Evolutionary conservation across 2,329 filamentous ascomycete species (phyloP), one percentile per base, ranked within the genome.

Genomic region (Pseudocercospora fuligena): DNA sequence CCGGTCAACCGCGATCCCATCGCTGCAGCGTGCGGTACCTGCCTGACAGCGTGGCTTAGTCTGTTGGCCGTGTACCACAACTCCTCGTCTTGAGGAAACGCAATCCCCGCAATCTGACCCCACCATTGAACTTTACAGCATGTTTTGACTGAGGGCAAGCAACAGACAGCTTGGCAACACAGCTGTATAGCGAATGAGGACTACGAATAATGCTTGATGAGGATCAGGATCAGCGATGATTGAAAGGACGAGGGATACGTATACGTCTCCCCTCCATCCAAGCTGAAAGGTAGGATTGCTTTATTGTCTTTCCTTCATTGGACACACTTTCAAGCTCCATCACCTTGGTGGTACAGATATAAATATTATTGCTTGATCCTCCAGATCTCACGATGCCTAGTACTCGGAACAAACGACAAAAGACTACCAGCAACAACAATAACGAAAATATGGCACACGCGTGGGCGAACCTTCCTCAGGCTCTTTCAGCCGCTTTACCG

Each of bases 401-500:
- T 27, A 61, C 64, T 64, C 33, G 47, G 21, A 62, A 65, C 1
- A 70, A 71, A 66, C 63, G 69, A 47, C 64, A 73, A 61, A 70
- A 72, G 61, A 67, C 66, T 27, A 63, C 67, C 61, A 60, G 58
- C 5, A 36, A 27, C 16, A 58, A 60, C 16, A 25, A 53, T 29
- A 54, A 66, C 54, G 53, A 64, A 57, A 69, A n/a, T 5, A 72
- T 72, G 71, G 67, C 71, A 33, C 74, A 77, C 64, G 65, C 74
- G 16, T 77, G 74, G 73, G 68, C 73, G 31, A 73, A 75, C 56
- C 67, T 77, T 47, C 75, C 75, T 12, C 63, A 72, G 19, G 69
- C 69, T 33, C 70, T 77, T 6, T 64, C 66, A 9, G 57, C 64
- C 12, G 68, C 72, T 27, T 64, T 78, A 1, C 63, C 71, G 12